Conservation (phyloP, 140 eudicot species). For the Oenanthe javanica region DNA sequence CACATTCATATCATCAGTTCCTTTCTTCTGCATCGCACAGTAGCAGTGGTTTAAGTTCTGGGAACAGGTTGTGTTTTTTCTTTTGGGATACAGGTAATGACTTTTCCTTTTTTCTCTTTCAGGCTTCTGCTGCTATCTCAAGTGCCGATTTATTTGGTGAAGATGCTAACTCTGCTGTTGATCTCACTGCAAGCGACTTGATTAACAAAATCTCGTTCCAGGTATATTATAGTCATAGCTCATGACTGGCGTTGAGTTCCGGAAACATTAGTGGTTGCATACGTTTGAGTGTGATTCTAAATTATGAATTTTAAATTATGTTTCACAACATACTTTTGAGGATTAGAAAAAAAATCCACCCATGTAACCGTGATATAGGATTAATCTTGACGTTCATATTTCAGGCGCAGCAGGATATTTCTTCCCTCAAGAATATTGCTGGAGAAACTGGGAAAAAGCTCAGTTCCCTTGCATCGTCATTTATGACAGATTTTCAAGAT, state of each 20-base stretch:
- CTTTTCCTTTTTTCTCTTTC: constrained; percentile 6
- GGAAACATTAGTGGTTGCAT: background rate
- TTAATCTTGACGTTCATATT: background rate
- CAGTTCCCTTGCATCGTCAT: constrained; percentile 70
- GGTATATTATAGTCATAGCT: constrained; percentile 33
- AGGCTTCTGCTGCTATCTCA: constrained; percentile 90
- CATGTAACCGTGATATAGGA: background rate
- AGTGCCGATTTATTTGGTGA: constrained; percentile 94
- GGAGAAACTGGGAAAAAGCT: constrained; percentile 97
- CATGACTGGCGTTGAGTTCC: background rate
- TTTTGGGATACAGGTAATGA: background rate
- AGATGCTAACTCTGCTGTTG: constrained; percentile 45
- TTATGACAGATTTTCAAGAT: constrained; percentile 88
- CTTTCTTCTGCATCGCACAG: background rate
- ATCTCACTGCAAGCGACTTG: constrained; percentile 84
- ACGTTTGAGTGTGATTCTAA: background rate
- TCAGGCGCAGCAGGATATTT: constrained; percentile 98
- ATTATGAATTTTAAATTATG: background rate
- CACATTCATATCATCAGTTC: background rate
- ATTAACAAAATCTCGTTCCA: constrained; percentile 93
- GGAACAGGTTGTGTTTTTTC: background rate
- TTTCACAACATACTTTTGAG: background rate
- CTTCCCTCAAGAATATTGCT: constrained; percentile 81
- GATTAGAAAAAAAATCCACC: background rate
- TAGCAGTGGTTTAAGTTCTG: background rate